Base-by-base conservation (phyloP, 148 eudicot species). In the Rhododendron simsii region DNA sequence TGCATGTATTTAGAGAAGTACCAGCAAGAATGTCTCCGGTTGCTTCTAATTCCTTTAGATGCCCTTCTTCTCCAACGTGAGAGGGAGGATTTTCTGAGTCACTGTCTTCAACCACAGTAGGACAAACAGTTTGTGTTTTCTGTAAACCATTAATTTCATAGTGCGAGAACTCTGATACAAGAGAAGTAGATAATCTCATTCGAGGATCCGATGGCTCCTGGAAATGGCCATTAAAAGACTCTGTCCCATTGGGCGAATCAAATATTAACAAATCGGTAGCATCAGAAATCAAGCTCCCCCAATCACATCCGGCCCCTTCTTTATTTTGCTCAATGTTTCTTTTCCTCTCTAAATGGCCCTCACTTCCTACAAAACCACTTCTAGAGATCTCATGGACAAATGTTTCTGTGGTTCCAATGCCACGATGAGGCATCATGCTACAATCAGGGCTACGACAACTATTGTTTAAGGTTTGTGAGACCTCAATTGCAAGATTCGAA, bases 261-360 rank as follows among this genome's bases (percentile, higher is more conserved):
- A 94, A 94, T 78, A 85, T 84, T 28, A 94, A 87, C 39, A 92
- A 88, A 86, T 97, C 96, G n/a, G 92, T 78, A 86, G 85, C 89
- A 89, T 92, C 94, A 78, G 94, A 90, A 83, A 95, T 88, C 87
- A 95, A 85, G 82, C 86, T 90, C 84, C 88, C 93, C 96, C 98
- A 95, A 84, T 92, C 95, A 87, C 93, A 90, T 39, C 87, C 84
- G 18, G 87, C 8, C 67, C 84, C 94, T 74, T 94, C 98, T 71
- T 81, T 89, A 69, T 89, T 87, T 84, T 89, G 91, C 55, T 90
- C 89, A 48, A 82, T 74, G 53, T 82, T 82, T 82, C 83, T 82
- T 51, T 50, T 83, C 78, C 87, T 92, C 63, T 83, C 90, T 13
- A 90, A 76, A 84, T 87, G 88, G 87, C 80, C 78, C 79, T 89